phyloP scores from a whole-genome alignment of 768 basidiomycete species.

The Erythrobasidium yunnanense region DNA sequence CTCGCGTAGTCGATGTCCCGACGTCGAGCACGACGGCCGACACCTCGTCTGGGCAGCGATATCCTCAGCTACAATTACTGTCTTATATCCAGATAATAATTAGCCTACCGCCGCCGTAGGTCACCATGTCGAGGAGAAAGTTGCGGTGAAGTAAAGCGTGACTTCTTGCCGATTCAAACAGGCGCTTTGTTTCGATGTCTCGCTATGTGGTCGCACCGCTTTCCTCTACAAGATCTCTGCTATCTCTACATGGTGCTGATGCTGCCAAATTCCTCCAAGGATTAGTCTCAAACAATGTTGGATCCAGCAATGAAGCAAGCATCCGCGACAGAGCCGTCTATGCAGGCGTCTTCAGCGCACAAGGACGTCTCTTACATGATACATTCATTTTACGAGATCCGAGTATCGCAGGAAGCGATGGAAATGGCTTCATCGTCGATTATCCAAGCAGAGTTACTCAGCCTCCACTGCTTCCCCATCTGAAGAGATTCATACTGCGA shows the following conservation, averaged over 20 bases:
- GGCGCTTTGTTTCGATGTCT: neutral
- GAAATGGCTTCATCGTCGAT: slow-evolving; percentile 33
- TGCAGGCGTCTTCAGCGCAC: slow-evolving; percentile 34
- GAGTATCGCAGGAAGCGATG: slow-evolving; percentile 43
- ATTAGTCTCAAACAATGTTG: slow-evolving; percentile 35
- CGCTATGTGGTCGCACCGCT: slow-evolving; percentile 15
- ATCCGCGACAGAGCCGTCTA: slow-evolving; percentile 10
- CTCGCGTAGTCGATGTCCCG: slow-evolving; percentile 75
- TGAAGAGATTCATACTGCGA: slow-evolving; percentile 76
- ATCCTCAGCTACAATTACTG: neutral
- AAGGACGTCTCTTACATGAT: slow-evolving; percentile 81
- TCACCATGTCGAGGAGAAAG: too few species aligned
- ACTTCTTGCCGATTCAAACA: too few species aligned
- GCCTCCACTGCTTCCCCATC: slow-evolving; percentile 54
- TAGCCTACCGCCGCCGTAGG: slow-evolving; percentile 41
- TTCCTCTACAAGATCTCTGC: slow-evolving; percentile 21
- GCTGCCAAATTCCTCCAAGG: slow-evolving; percentile 37
- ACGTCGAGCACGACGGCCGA: slow-evolving; percentile 91
- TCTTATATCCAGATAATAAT: slow-evolving; percentile 1
- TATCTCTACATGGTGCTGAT: slow-evolving; percentile 31
- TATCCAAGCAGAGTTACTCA: slow-evolving; percentile 26
- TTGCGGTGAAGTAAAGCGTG: too few species aligned
- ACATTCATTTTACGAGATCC: slow-evolving; percentile 56
- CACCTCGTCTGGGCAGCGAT: slow-evolving; percentile 64
- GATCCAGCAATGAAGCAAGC: neutral